Evolutionary conservation across 106 monocot genomes (phyloP).

Genomic region (Allium sativum): DNA sequence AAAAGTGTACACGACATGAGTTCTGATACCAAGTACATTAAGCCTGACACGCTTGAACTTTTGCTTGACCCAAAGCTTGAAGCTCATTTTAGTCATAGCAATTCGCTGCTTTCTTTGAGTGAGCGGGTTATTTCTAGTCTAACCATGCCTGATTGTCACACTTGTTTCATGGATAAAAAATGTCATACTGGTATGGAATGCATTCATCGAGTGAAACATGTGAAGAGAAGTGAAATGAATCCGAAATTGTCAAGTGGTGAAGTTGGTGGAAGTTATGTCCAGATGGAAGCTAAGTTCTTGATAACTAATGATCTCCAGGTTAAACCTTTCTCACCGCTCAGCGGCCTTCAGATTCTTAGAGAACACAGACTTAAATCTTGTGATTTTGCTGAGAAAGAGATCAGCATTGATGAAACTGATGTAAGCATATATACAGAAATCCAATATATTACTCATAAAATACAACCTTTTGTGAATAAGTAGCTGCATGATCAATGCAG

Average conservation of each 20-base stretch:
- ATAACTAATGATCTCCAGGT: not conserved
- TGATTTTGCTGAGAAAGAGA: not conserved
- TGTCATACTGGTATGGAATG: too few relatives aligned
- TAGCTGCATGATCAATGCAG: too few relatives aligned
- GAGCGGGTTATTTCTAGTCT: not conserved
- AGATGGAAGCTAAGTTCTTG: not conserved
- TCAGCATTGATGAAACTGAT: not conserved
- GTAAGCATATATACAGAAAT: not conserved
- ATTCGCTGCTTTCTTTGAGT: not conserved
- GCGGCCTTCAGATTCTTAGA: not conserved
- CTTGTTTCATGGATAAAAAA: not conserved
- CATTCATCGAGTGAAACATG: too few relatives aligned
- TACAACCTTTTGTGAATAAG: too few relatives aligned
- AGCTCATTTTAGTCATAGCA: not conserved
- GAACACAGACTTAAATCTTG: not conserved
- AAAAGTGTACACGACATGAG: slow-evolving; percentile 1
- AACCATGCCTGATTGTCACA: not conserved
- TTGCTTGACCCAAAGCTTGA: not conserved
- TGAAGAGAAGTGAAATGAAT: not conserved
- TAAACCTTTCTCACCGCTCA: not conserved
- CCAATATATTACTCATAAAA: too few relatives aligned
- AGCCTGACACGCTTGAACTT: not conserved
- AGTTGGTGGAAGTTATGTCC: not conserved
- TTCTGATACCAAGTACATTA: not conserved
- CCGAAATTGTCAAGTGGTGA: not conserved